These are phyloP conservation scores for Annulohypoxylon truncatum DNA, from an alignment of 2,329 filamentous ascomycete species.

Conservation along the genomic window DNA sequence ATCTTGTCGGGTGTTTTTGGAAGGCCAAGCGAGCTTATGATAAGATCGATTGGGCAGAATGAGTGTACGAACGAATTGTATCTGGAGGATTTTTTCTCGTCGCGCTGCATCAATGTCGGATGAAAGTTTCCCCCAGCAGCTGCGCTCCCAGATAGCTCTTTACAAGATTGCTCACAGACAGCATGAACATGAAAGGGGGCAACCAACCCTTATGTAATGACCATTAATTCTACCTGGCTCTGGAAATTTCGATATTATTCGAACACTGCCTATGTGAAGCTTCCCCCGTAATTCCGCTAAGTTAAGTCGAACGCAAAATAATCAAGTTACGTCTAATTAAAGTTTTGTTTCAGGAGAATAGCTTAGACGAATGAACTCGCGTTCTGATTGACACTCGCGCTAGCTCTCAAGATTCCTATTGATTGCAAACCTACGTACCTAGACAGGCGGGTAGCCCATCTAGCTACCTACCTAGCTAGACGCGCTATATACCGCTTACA, in stretches of 20 bases:
- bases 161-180: background rate
- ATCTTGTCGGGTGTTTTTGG: background rate
- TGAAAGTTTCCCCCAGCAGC: too few relatives aligned
- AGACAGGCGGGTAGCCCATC: too few relatives aligned
- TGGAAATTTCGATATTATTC: background rate
- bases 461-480: too few relatives aligned
- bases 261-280: background rate
- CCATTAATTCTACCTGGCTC: background rate
- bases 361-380: background rate
- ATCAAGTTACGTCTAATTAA: background rate
- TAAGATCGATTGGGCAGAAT: background rate
- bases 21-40: background rate
- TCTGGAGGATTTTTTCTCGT: background rate
- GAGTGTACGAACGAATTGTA: background rate
- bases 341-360: background rate
- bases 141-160: background rate
- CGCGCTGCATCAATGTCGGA: too few relatives aligned
- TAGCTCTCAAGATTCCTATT: too few relatives aligned
- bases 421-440: too few relatives aligned
- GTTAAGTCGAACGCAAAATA: background rate
- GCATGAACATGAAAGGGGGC: background rate
- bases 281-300: background rate
- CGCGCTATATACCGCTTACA: background rate
- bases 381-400: too few relatives aligned
- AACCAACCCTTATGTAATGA: background rate